These are phyloP conservation scores for Trichophyton rubrum DNA, from an alignment of 2,329 filamentous ascomycete genomes.

Conservation along the genomic window DNA sequence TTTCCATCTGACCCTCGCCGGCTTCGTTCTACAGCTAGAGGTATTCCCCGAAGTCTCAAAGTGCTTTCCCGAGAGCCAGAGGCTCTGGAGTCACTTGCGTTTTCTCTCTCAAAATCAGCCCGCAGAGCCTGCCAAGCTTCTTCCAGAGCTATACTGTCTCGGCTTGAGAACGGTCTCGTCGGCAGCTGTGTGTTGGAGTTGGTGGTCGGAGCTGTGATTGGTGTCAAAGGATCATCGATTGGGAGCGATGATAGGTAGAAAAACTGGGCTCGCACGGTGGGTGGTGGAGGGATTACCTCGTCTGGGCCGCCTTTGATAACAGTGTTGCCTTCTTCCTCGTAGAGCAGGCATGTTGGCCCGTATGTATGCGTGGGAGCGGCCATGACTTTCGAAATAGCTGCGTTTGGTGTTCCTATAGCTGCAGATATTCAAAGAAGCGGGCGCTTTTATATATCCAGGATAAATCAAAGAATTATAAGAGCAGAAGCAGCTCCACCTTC, in stretches of 20 bases:
- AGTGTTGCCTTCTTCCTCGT: slow-evolving; percentile 19
- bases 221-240: slow-evolving; percentile 78
- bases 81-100: slow-evolving; percentile 11
- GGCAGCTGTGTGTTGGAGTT: slow-evolving; percentile 43
- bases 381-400: slow-evolving; percentile 19
- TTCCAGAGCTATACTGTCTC: slow-evolving; percentile 70
- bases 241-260: slow-evolving; percentile 74
- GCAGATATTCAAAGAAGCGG: neutral
- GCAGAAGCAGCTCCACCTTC: neutral
- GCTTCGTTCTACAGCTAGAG: neutral
- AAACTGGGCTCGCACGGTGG: slow-evolving; percentile 54
- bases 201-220: slow-evolving; percentile 44
- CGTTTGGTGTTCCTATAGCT: neutral
- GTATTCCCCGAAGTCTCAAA: neutral
- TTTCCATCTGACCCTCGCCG: neutral
- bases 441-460: neutral
- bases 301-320: slow-evolving; percentile 18
- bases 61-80: neutral
- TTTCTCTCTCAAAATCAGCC: slow-evolving; percentile 5
- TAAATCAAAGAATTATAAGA: neutral
- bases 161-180: slow-evolving; percentile 63
- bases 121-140: slow-evolving; percentile 58
- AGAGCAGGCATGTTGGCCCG: slow-evolving; percentile 45
- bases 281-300: slow-evolving; percentile 37
- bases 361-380: slow-evolving; percentile 44